Percentiles rank a stretch among this genome's conserved stretches.
These are phyloP conservation scores for Neurospora terricola DNA, from an alignment of 495 filamentous ascomycete species.

Conservation along the genomic window DNA sequence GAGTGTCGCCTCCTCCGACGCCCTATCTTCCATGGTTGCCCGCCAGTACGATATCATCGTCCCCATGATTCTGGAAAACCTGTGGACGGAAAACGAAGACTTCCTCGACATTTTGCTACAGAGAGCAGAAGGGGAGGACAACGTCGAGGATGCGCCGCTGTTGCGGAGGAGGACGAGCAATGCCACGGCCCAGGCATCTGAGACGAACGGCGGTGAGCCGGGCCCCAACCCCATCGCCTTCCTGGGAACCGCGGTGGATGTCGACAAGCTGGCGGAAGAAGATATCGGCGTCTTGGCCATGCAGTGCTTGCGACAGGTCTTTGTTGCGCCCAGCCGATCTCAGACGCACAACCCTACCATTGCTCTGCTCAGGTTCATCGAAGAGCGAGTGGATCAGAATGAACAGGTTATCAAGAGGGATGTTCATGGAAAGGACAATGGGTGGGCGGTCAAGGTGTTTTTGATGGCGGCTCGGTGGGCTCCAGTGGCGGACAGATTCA, in stretches of 20 bases:
- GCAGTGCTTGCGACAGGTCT: constrained; percentile 71
- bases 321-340: constrained; percentile 59
- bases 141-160: constrained; percentile 49
- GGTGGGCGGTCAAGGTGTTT: constrained; percentile 73
- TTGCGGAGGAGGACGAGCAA: constrained; percentile 62
- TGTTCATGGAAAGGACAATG: constrained; percentile 32
- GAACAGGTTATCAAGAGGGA: constrained; percentile 31
- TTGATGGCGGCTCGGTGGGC: constrained; percentile 71
- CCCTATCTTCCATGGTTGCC: constrained; percentile 60
- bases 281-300: constrained; percentile 75
- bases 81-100: constrained; percentile 66
- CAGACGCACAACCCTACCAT: constrained; percentile 68
- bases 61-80: constrained; percentile 73
- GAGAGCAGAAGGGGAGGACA: constrained; percentile 53
- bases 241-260: constrained; percentile 66
- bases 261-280: constrained; percentile 77
- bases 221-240: constrained; percentile 55
- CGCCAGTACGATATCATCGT: constrained; percentile 65
- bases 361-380: constrained; percentile 61
- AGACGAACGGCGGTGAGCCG: constrained; percentile 48
- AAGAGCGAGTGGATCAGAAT: constrained; percentile 42
- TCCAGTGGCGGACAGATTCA: constrained; percentile 83
- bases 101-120: constrained; percentile 53
- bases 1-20: constrained; percentile 66
- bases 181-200: constrained; percentile 52